phyloP scores from a whole-genome alignment of 345 rosid genomes.

The Crucihimalaya himalaica region DNA sequence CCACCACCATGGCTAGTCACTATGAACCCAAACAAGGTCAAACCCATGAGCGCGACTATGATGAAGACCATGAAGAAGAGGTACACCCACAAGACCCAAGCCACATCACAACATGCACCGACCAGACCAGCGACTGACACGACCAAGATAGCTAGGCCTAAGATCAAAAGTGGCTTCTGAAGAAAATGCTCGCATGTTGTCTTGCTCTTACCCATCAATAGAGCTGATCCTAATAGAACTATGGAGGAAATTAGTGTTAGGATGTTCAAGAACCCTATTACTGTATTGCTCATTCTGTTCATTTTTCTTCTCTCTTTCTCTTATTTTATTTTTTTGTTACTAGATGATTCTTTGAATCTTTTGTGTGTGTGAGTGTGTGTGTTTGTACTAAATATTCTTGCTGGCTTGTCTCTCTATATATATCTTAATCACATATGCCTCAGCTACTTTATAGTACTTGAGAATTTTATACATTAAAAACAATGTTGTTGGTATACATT shows the following conservation, averaged over 20 bases:
- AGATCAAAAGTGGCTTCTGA: slow-evolving; percentile 75
- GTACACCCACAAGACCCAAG: slow-evolving; percentile 92
- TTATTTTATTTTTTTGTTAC: background rate
- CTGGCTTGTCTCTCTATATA: slow-evolving; percentile 23
- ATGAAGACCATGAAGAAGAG: slow-evolving; percentile 75
- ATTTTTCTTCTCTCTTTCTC: slow-evolving; percentile 40
- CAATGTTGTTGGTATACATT: slow-evolving; percentile 12
- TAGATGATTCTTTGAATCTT: slow-evolving; percentile 20
- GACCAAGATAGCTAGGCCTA: slow-evolving; percentile 71
- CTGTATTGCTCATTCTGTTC: slow-evolving; percentile 82
- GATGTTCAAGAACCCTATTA: slow-evolving; percentile 78
- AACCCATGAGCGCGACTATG: slow-evolving; percentile 60
- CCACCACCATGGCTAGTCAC: slow-evolving; percentile 89
- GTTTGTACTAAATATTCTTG: background rate
- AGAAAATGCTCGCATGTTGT: slow-evolving; percentile 83
- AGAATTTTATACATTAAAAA: background rate
- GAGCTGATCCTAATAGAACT: slow-evolving; percentile 82
- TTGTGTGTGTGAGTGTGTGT: slow-evolving; percentile 5
- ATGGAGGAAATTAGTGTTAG: slow-evolving; percentile 80
- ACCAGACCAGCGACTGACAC: slow-evolving; percentile 83
- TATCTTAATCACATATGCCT: slow-evolving; percentile 22
- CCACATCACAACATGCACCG: slow-evolving; percentile 86
- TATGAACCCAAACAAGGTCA: slow-evolving; percentile 76
- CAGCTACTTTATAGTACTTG: slow-evolving; percentile 28
- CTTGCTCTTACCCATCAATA: slow-evolving; percentile 85